Evolutionary conservation across 805 yeast genomes (phyloP).

Genomic region (Yarrowia divulgata): DNA sequence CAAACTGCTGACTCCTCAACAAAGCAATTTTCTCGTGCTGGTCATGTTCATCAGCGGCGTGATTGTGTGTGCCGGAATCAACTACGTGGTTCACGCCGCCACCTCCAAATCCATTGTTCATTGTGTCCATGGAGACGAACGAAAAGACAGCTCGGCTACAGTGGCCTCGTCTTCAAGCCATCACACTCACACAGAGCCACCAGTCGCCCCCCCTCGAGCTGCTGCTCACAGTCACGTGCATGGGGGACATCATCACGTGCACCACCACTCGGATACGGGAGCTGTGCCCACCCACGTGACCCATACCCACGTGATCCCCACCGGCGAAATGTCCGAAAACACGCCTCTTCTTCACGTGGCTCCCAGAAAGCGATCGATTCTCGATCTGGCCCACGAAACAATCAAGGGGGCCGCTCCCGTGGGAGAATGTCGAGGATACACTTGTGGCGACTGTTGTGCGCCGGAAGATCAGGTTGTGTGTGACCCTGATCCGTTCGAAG

Average conservation of each 20-base stretch:
- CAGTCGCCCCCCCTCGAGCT: not conserved
- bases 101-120: slow-evolving; percentile 87
- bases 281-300: not conserved
- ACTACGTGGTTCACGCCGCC: slow-evolving; percentile 69
- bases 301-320: slow-evolving; percentile 8
- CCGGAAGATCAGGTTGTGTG: slow-evolving; percentile 33
- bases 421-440: slow-evolving; percentile 36
- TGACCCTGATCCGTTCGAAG: slow-evolving; percentile 41
- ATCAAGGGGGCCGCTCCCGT: slow-evolving; percentile 32
- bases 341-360: slow-evolving; percentile 14
- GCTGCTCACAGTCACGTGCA: not conserved
- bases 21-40: slow-evolving; percentile 54
- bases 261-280: not conserved
- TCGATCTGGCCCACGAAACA: slow-evolving; percentile 28
- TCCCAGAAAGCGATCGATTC: slow-evolving; percentile 27
- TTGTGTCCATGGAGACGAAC: slow-evolving; percentile 69
- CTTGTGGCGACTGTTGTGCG: slow-evolving; percentile 35
- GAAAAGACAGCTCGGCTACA: not conserved
- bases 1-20: slow-evolving; percentile 44
- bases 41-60: slow-evolving; percentile 66
- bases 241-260: not conserved
- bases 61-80: slow-evolving; percentile 63
- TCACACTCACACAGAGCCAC: not conserved
- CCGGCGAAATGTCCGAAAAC: slow-evolving; percentile 15
- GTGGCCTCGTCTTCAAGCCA: not conserved